These are phyloP conservation scores for Arachis stenosperma DNA, from an alignment of 306 rosid genomes.

Conservation along the genomic window DNA sequence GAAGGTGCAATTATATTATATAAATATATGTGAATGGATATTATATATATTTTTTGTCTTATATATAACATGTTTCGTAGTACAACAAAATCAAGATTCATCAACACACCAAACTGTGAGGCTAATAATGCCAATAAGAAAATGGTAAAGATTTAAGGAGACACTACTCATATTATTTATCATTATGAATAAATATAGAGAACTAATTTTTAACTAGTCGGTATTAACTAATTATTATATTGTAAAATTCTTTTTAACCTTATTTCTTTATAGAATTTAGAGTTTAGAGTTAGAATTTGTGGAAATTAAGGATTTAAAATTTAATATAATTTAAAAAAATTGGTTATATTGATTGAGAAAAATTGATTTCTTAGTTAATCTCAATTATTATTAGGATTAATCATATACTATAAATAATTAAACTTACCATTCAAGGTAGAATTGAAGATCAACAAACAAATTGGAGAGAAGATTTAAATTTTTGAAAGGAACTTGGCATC, in stretches of 20 bases:
- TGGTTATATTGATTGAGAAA: no score
- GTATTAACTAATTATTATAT: no score
- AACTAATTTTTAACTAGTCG: no score
- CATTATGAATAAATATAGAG: no score
- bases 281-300: no score
- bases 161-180: not conserved
- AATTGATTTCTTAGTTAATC: no score
- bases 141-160: not conserved
- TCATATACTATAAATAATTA: not conserved
- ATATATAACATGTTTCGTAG: not conserved
- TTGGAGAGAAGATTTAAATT: constrained; percentile 22
- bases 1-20: constrained; percentile 11
- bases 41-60: not conserved
- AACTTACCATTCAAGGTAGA: constrained; percentile 16
- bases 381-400: no score
- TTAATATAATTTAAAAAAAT: no score
- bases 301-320: no score
- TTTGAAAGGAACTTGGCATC: constrained; percentile 8
- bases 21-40: not conserved
- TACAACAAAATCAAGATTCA: constrained; percentile 26
- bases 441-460: constrained; percentile 5
- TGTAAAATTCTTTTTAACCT: no score
- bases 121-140: constrained; percentile 31
- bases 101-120: constrained; percentile 19
- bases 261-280: no score